Percentiles rank a stretch among this genome's conserved stretches.
phyloP scores from a whole-genome alignment of 257 asterid genomes.

The Fraxinus anomala region DNA sequence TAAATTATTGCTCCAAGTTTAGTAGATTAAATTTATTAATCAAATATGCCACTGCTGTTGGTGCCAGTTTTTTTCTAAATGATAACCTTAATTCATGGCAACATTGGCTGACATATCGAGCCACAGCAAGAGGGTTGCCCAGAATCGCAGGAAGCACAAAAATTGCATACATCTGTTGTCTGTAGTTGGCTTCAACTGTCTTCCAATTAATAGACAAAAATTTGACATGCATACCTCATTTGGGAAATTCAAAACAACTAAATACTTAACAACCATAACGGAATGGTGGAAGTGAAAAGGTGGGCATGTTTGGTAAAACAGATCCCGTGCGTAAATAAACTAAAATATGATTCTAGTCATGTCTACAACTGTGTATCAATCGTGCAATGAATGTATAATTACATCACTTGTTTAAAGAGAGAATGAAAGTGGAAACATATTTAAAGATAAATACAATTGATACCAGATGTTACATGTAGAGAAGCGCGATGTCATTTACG shows the following conservation, averaged over 20 bases:
- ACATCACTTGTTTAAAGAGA: background rate
- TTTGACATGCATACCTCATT: background rate
- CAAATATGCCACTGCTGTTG: background rate
- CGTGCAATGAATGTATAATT: background rate
- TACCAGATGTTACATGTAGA: background rate
- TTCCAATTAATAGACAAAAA: background rate
- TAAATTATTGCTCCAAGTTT: too few relatives aligned
- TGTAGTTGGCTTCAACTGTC: background rate
- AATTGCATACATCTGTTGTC: background rate
- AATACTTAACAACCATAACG: background rate
- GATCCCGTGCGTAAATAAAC: too few relatives aligned
- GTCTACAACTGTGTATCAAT: background rate
- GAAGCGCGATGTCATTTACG: background rate
- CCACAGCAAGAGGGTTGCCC: background rate
- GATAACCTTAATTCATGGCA: background rate
- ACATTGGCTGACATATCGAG: background rate
- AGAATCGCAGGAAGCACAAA: background rate
- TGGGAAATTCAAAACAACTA: background rate
- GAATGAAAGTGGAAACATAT: background rate
- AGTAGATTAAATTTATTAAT: background rate
- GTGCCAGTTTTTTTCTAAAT: background rate
- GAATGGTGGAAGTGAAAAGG: background rate
- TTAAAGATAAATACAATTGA: background rate
- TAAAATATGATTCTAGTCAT: too few relatives aligned
- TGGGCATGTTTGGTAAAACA: background rate